Base-by-base conservation (phyloP, 495 filamentous ascomycete genomes). In the Talaromyces nanjingensis region DNA sequence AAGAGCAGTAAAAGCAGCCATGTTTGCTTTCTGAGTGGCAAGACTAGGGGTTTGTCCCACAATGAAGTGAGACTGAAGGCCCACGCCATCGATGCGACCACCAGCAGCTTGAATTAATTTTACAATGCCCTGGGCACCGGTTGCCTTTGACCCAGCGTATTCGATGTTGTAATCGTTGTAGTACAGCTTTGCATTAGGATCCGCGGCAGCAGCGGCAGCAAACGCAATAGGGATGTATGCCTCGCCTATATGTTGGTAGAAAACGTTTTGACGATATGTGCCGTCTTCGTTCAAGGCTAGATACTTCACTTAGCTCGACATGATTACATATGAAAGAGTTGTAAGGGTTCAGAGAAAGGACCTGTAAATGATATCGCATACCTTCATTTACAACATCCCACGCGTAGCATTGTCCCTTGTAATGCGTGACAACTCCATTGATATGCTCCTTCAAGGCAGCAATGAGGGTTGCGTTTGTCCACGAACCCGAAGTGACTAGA, bases 141-240 rank as follows among this genome's bases (percentile, higher is more conserved):
- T 76, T 37, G 77, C 71, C 69, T 87, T 83, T 54, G 74, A 65
- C 5, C 81, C 77, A 6, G 77, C 74, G 4, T 69, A 76, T 70
- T 89, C 87, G 68, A 87, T 83, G 74, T 84, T 88, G 75, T 89
- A 90, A 65, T 81, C 76, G 74, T 90, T 91, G 77, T 89, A 87
- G 77, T 88, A 90, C 37, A 85, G 79, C 70, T 82, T 83, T 20
- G 73, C 74, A 56, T 66, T 65, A 4, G 76, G 76, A 66, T 84
- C 77, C 64, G 79, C 82, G 29, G 77, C 75, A 4, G 72, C 74
- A 29, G 83, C 85, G 1, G 80, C 69, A 6, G 67, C 74, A 33
- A 77, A 82, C 3, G 79, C 79, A 59, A 82, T 78, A 12, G 76
- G 78, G 59, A 82, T 66, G 64, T 72, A 82, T 31, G 73, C 70